Percentiles rank a stretch among this genome's conserved stretches.
These are phyloP conservation scores for Populus deltoides DNA, from an alignment of 345 rosid genomes.

Conservation along the genomic window DNA sequence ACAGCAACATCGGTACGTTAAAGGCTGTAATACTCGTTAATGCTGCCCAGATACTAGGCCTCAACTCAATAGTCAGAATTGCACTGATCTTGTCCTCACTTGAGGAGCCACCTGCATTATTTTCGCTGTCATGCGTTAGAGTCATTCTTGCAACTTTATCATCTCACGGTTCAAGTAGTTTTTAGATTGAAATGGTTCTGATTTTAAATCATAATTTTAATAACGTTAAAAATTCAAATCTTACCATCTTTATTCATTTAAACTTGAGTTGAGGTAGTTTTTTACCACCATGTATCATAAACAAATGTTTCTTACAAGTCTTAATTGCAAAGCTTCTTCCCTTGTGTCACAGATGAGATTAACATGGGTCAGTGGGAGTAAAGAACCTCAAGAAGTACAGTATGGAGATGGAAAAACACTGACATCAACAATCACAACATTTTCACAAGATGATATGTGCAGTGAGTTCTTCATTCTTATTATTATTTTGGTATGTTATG, in stretches of 20 bases:
- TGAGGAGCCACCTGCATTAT: neutral
- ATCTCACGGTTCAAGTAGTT: no score
- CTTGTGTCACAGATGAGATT: slow-evolving; percentile 50
- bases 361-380: slow-evolving; percentile 67
- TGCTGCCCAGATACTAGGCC: no score
- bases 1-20: slow-evolving; percentile 49
- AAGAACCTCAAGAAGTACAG: slow-evolving; percentile 43
- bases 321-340: neutral
- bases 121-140: neutral
- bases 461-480: slow-evolving; percentile 29
- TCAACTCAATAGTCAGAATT: no score
- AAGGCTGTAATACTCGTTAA: neutral
- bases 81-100: no score
- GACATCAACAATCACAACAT: slow-evolving; percentile 47
- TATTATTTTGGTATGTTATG: neutral
- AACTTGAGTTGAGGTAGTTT: no score
- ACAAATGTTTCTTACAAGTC: no score
- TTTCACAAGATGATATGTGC: slow-evolving; percentile 57
- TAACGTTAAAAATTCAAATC: no score
- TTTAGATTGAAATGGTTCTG: no score
- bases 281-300: no score
- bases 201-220: no score
- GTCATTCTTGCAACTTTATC: no score
- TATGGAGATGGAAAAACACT: slow-evolving; percentile 44
- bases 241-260: no score